Conservation (phyloP, 305 asterid genomes). For the Solanum hybrid region DNA sequence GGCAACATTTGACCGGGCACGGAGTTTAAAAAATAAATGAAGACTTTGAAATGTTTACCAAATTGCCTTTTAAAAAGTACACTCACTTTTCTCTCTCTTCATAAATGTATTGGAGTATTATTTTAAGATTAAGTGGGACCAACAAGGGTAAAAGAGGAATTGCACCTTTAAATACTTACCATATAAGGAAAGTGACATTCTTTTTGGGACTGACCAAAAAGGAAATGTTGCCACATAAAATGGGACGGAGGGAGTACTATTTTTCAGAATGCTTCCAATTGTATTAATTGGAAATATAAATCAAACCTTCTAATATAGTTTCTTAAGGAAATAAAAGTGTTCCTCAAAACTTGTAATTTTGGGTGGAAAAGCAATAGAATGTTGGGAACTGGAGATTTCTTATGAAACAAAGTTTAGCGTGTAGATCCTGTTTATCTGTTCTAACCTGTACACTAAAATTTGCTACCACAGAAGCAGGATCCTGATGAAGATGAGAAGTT, state of each 20-base stretch:
- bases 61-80: too few relatives aligned
- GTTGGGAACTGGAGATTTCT: not conserved
- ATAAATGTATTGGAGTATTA: too few relatives aligned
- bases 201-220: too few relatives aligned
- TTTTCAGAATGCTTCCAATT: not conserved
- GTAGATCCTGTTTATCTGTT: not conserved
- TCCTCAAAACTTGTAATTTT: not conserved
- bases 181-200: too few relatives aligned
- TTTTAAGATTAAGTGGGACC: too few relatives aligned
- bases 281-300: not conserved
- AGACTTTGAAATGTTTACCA: too few relatives aligned
- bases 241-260: not conserved
- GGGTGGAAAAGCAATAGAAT: not conserved
- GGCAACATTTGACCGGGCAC: too few relatives aligned
- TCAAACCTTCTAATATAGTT: not conserved
- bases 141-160: too few relatives aligned
- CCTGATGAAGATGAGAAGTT: constrained; percentile 62
- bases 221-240: too few relatives aligned
- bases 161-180: too few relatives aligned
- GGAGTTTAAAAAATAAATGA: too few relatives aligned
- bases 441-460: not conserved
- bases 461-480: constrained; percentile 35
- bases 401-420: not conserved
- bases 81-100: too few relatives aligned
- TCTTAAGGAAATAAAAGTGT: not conserved